Evolutionary conservation across 495 filamentous ascomycete genomes (phyloP).

Genomic region (Xylaria curta): DNA sequence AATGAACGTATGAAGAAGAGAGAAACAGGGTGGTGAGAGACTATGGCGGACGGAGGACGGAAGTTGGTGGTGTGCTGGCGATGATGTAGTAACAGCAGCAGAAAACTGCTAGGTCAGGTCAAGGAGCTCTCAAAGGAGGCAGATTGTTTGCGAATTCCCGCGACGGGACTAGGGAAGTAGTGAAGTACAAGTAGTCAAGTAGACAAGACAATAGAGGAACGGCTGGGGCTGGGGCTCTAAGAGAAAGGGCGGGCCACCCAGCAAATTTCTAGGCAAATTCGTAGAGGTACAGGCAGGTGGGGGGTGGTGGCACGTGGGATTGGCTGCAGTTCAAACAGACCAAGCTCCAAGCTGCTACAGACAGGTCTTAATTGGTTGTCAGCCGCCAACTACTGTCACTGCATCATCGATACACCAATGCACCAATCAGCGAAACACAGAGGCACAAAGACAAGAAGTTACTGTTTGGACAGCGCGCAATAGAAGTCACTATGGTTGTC

Average conservation of each 20-base stretch:
- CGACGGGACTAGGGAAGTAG: constrained; percentile 19
- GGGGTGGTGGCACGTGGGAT: background rate
- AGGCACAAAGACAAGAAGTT: background rate
- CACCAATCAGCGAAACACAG: background rate
- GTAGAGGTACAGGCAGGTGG: background rate
- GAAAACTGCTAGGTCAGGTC: constrained; percentile 2
- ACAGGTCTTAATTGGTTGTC: background rate
- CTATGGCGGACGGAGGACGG: background rate
- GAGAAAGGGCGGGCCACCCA: constrained; percentile 4
- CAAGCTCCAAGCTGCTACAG: constrained; percentile 4
- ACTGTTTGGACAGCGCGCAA: background rate
- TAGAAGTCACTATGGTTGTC: constrained; percentile 7
- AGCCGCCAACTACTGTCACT: constrained; percentile 7
- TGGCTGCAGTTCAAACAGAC: background rate
- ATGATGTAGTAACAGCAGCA: constrained; percentile 5
- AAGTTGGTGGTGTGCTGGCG: constrained; percentile 11
- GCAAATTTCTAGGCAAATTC: constrained; percentile 17
- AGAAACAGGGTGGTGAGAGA: background rate
- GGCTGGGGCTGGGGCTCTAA: background rate
- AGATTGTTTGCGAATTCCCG: constrained; percentile 28
- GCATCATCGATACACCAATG: constrained; percentile 10
- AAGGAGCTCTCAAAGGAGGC: constrained; percentile 24
- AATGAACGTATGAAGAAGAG: background rate
- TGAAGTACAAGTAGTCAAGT: constrained; percentile 5
- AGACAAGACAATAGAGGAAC: constrained; percentile 7